Percentiles rank a stretch among this genome's conserved stretches.
phyloP scores from a whole-genome alignment of 371 early-diverging fungal species.

The Mortierella sp. region DNA sequence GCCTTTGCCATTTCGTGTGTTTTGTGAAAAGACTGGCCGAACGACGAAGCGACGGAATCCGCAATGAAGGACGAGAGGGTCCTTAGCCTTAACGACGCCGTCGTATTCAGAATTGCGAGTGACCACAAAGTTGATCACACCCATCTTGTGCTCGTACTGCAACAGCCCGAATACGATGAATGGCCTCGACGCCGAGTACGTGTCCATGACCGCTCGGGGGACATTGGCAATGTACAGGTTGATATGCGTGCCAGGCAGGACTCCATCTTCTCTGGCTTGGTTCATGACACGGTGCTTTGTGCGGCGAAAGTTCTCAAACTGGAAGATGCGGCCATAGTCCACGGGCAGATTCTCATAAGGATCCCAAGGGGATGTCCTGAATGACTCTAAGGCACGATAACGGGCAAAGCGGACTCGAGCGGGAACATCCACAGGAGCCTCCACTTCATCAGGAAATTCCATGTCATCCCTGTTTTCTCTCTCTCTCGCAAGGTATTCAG shows the following conservation, averaged over 20 bases:
- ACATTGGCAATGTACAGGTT: conserved; percentile 78
- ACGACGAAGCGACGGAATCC: conserved; percentile 91
- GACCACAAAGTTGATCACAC: conserved; percentile 83
- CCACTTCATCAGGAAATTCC: conserved; percentile 97
- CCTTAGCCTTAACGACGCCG: conserved; percentile 82
- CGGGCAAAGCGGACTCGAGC: conserved; percentile 89
- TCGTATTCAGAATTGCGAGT: conserved; percentile 77
- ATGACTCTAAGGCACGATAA: conserved; percentile 94
- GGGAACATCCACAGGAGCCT: conserved; percentile 86
- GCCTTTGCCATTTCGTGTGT: conserved; percentile 77
- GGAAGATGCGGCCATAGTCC: conserved; percentile 95
- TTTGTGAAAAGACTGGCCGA: conserved; percentile 88
- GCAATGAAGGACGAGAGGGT: conserved; percentile 84
- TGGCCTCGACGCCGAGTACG: conserved; percentile 65
- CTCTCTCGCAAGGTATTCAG: conserved; percentile 79
- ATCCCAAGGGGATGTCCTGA: conserved; percentile 96
- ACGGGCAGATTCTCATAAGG: conserved; percentile 96
- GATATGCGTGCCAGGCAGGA: conserved; percentile 69
- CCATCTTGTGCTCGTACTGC: conserved; percentile 94
- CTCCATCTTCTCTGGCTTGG: conserved; percentile 65
- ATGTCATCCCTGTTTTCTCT: conserved; percentile 75
- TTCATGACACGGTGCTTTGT: conserved; percentile 79
- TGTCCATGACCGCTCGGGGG: conserved; percentile 66
- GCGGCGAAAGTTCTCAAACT: conserved; percentile 86
- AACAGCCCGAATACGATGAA: conserved; percentile 86